Evolutionary conservation across 78 protist species (phyloP).

Genomic region (Tieghemostelium lacteum): DNA sequence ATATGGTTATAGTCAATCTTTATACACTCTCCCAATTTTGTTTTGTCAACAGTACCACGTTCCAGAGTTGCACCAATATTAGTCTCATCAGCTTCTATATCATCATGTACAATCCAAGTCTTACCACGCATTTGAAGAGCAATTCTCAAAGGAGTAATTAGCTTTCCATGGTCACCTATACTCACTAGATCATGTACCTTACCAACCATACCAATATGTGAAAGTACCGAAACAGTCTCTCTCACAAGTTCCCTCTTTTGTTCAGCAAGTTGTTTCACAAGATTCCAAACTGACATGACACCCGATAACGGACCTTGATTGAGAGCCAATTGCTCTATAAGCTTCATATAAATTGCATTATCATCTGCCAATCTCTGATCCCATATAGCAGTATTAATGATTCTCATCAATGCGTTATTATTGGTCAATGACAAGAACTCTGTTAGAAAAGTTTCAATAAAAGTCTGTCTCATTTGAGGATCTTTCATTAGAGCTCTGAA

Average conservation of each 20-base stretch:
- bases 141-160: conserved; percentile 8
- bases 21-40: neutral
- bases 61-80: conserved; percentile 31
- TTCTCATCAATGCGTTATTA: conserved; percentile 8
- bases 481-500: conserved; percentile 1
- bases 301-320: neutral
- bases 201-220: conserved; percentile 48
- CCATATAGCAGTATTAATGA: conserved; percentile 4
- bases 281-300: neutral
- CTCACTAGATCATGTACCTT: conserved; percentile 34
- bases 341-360: conserved; percentile 18
- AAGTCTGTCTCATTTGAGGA: conserved; percentile 3
- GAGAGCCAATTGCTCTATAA: neutral
- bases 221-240: conserved; percentile 30
- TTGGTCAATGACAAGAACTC: neutral
- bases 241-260: conserved; percentile 31
- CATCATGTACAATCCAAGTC: conserved; percentile 54
- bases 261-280: conserved; percentile 10
- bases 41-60: conserved; percentile 11
- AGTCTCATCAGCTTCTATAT: conserved; percentile 3
- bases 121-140: conserved; percentile 33
- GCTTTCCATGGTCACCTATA: conserved; percentile 80
- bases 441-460: conserved; percentile 2
- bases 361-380: conserved; percentile 8
- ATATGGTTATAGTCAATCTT: conserved; percentile 48